Conservation (phyloP, 2,329 filamentous ascomycete genomes). For the Sclerotinia spermophila region DNA sequence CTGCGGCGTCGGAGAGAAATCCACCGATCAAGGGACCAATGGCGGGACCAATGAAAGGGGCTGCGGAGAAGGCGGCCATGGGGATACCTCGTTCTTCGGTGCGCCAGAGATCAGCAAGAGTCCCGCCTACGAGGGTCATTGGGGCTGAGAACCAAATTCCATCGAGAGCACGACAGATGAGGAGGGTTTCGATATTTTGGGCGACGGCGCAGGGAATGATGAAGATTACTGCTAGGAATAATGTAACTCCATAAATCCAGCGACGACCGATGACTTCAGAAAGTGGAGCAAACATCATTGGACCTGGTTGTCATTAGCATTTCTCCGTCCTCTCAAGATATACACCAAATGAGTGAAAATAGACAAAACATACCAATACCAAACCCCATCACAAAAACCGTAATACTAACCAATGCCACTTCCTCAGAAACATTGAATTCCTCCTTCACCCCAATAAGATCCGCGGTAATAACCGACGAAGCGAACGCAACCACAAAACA, state of each 20-base stretch:
- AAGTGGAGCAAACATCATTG: constrained; percentile 75
- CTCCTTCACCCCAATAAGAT: constrained; percentile 60
- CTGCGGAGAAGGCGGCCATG: constrained; percentile 81
- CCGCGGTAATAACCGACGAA: constrained; percentile 74
- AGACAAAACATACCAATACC: constrained; percentile 58
- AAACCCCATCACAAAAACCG: constrained; percentile 78
- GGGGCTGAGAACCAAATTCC: constrained; percentile 82
- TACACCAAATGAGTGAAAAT: too few species aligned
- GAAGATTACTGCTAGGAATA: constrained; percentile 65
- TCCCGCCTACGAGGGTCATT: constrained; percentile 82
- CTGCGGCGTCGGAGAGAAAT: constrained; percentile 64
- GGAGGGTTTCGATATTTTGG: constrained; percentile 70
- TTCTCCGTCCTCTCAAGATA: too few species aligned
- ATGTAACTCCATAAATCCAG: constrained; percentile 55
- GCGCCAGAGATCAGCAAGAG: constrained; percentile 77
- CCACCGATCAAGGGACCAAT: constrained; percentile 75
- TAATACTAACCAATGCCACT: constrained; percentile 68
- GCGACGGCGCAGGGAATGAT: constrained; percentile 76
- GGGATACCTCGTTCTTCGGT: constrained; percentile 81
- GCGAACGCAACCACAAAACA: constrained; percentile 65
- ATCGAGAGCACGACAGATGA: constrained; percentile 73
- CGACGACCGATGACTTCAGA: constrained; percentile 72
- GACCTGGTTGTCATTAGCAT: constrained; percentile 44
- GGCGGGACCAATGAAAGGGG: constrained; percentile 78
- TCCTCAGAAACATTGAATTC: constrained; percentile 68